Evolutionary conservation across 139 green algal genomes (phyloP).

Genomic region (Coccomyxa sp.): DNA sequence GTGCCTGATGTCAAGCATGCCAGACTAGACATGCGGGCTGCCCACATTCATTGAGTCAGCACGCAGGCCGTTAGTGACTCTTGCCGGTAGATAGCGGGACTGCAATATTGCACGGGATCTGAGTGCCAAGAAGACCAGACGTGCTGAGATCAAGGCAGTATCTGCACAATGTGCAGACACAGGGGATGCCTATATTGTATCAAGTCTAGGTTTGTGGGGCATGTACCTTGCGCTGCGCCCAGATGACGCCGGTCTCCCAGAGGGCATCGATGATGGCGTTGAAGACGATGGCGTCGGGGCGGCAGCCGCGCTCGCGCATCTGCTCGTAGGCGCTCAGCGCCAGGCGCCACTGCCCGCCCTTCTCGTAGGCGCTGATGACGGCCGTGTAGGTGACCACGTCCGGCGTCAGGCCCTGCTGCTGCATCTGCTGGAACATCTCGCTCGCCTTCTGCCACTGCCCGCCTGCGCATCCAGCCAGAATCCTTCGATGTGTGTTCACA

Average conservation of each 20-base stretch:
- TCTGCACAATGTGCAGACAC: too few species aligned
- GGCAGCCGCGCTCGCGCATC: slow-evolving; percentile 55
- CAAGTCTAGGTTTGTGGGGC: background rate
- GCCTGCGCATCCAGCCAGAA: too few species aligned
- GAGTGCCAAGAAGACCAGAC: too few species aligned
- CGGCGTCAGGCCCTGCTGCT: slow-evolving; percentile 55
- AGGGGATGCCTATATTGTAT: too few species aligned
- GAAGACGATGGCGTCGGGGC: slow-evolving; percentile 79
- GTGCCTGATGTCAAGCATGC: too few species aligned
- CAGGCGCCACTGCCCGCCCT: slow-evolving; percentile 59
- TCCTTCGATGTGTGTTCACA: too few species aligned
- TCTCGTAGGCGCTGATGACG: slow-evolving; percentile 75
- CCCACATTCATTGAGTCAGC: too few species aligned
- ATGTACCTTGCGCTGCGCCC: slow-evolving; percentile 56
- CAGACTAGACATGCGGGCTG: too few species aligned
- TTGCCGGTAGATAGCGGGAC: background rate
- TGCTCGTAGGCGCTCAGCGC: slow-evolving; percentile 52
- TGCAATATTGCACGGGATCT: slow-evolving; percentile 3
- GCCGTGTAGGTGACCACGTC: slow-evolving; percentile 86
- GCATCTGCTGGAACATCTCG: slow-evolving; percentile 78
- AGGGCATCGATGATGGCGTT: slow-evolving; percentile 81
- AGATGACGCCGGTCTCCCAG: slow-evolving; percentile 78
- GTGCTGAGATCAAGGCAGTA: too few species aligned
- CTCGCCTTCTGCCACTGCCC: slow-evolving; percentile 68
- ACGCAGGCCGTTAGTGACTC: too few species aligned